Conservation (phyloP, 106 monocot genomes). For the Xerophyta viscosa region DNA sequence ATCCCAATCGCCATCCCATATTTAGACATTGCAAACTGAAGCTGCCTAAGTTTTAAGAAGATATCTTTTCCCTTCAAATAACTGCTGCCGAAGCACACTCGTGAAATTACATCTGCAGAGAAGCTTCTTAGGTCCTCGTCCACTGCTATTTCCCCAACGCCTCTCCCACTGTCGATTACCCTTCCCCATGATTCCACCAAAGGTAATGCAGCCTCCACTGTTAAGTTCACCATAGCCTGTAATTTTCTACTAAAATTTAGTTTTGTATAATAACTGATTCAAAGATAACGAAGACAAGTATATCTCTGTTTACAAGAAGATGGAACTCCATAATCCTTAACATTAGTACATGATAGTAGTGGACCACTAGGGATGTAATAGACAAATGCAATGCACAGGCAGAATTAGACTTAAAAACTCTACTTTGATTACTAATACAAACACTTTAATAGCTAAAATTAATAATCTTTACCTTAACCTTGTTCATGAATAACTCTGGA, state of each 20-base stretch:
- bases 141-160: constrained; percentile 23
- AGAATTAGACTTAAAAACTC: not conserved
- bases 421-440: not conserved
- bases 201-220: constrained; percentile 30
- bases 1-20: constrained; percentile 22
- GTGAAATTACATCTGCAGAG: constrained; percentile 71
- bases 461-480: constrained; percentile 84
- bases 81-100: constrained; percentile 65
- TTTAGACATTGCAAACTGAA: constrained; percentile 25
- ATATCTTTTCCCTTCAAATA: constrained; percentile 58
- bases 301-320: no score
- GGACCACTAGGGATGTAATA: no score
- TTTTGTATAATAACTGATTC: no score
- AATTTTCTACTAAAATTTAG: not conserved
- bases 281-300: no score
- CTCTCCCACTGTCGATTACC: constrained; percentile 24
- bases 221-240: constrained; percentile 64
- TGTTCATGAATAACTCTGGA: constrained; percentile 70
- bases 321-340: no score
- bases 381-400: no score
- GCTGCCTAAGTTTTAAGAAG: constrained; percentile 34
- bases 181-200: constrained; percentile 47
- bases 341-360: no score
- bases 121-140: constrained; percentile 47
- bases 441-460: no score